Base-by-base conservation (phyloP, 768 basidiomycete genomes). In the Psilocybe tampanensis region DNA sequence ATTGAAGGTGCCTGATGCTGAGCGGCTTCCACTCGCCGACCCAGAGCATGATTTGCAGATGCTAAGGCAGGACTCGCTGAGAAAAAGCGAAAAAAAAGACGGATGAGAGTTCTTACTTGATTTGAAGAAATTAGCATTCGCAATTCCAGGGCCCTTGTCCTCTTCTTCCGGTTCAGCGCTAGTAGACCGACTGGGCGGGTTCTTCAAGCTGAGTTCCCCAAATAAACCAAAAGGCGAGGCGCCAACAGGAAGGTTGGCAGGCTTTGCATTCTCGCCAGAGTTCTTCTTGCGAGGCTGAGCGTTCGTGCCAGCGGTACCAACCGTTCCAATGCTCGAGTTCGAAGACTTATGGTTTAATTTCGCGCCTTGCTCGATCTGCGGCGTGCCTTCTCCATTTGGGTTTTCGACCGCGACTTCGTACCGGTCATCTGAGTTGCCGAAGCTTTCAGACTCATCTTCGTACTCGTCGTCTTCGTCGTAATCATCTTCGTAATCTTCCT, bases 141-240 rank as follows among this genome's bases (percentile, higher is more conserved):
- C 89, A 34, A 92, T 84, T 1, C 89, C 90, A 15, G 88, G 72
- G 12, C 79, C 79, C 26, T 79, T 75, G 15, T 81, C 77, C 12
- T 76, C 78, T 42, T 76, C 80, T 26, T 74, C 76, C n/a, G 74
- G 69, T 56, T 77, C 68, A 54, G 72, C 71, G 63, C 78, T 71
- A 51, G 66, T 65, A 5, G 70, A 68, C 59, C 73, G 64, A 54
- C 75, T 70, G 56, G 72, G 63, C 44, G 66, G 63, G 64, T 74
- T 78, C 67, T 76, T 80, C 61, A 89, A 70, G 48, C 78, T 76
- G 59, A 92, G 71, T 7, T 79, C 76, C n/a, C 86, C 88, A 71
- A 93, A 87, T 56, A 93, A 68, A n/a, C 91, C 90, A 66, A 86
- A 87, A 8, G 90, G 90, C 21, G 81, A 76, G 0, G 85, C 86